phyloP scores from a whole-genome alignment of 2,329 filamentous ascomycete species.

The Seiridium cupressi region DNA sequence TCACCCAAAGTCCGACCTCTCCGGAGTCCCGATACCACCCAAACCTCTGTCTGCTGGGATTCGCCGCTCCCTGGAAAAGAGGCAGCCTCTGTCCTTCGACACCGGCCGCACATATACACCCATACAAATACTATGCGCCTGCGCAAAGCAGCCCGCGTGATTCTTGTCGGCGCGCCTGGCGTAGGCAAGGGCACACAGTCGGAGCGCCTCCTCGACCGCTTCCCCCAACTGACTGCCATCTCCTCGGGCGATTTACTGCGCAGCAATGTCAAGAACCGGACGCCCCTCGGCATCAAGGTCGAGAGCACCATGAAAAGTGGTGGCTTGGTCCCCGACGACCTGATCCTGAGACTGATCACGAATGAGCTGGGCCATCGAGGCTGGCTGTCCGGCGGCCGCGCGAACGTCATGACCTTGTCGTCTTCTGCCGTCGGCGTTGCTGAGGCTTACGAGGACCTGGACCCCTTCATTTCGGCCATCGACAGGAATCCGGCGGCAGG shows the following conservation, averaged over 20 bases:
- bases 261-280: slow-evolving; percentile 86
- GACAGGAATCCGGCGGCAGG: slow-evolving; percentile 35
- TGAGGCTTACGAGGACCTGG: slow-evolving; percentile 29
- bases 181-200: slow-evolving; percentile 97
- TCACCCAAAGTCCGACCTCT: background rate
- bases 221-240: slow-evolving; percentile 85
- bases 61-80: background rate
- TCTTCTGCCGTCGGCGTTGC: slow-evolving; percentile 33
- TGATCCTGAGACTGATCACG: slow-evolving; percentile 90
- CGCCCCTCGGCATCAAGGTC: slow-evolving; percentile 85
- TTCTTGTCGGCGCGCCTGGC: slow-evolving; percentile 92
- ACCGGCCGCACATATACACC: background rate
- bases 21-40: background rate
- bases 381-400: slow-evolving; percentile 63
- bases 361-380: slow-evolving; percentile 82
- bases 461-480: slow-evolving; percentile 38
- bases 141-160: slow-evolving; percentile 81
- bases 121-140: slow-evolving; percentile 55
- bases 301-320: slow-evolving; percentile 85
- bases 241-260: slow-evolving; percentile 91
- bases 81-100: slow-evolving; percentile 1
- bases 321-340: slow-evolving; percentile 83
- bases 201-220: slow-evolving; percentile 80
- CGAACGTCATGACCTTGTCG: slow-evolving; percentile 52
- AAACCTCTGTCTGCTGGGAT: background rate